These are phyloP conservation scores for Neofusicoccum cordaticola DNA, from an alignment of 2,329 filamentous ascomycete species.

Conservation along the genomic window DNA sequence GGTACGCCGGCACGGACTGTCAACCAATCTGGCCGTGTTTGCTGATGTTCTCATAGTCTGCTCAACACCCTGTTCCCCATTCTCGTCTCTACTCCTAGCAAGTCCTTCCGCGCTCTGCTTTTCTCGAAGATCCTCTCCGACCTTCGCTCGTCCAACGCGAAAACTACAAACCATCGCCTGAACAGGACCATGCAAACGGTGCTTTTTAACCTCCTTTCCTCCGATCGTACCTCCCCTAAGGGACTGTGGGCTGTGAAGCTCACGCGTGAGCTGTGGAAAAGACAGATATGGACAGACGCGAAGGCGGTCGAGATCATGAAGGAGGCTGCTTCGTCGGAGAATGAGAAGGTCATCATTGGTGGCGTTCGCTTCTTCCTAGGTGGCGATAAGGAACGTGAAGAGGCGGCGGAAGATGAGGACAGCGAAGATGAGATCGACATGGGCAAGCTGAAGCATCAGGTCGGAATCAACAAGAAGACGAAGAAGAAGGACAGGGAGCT, in stretches of 20 bases:
- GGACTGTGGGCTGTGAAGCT: slow-evolving; percentile 95
- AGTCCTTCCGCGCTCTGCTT: slow-evolving; percentile 79
- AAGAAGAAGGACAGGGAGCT: slow-evolving; percentile 80
- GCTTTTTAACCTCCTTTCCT: slow-evolving; percentile 85
- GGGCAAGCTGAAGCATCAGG: slow-evolving; percentile 76
- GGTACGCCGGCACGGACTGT: slow-evolving; percentile 34
- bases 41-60: slow-evolving; percentile 43
- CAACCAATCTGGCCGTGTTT: neutral
- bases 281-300: slow-evolving; percentile 92
- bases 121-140: slow-evolving; percentile 90
- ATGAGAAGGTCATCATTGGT: slow-evolving; percentile 86
- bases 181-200: slow-evolving; percentile 93
- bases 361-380: slow-evolving; percentile 94
- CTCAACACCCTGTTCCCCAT: slow-evolving; percentile 94
- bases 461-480: slow-evolving; percentile 92
- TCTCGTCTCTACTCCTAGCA: slow-evolving; percentile 86
- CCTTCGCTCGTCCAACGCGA: slow-evolving; percentile 81
- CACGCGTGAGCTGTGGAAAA: slow-evolving; percentile 92
- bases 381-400: slow-evolving; percentile 92
- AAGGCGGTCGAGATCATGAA: slow-evolving; percentile 99
- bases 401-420: slow-evolving; percentile 77
- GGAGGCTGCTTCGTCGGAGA: slow-evolving; percentile 81
- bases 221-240: slow-evolving; percentile 79
- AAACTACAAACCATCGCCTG: slow-evolving; percentile 83
- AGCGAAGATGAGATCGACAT: slow-evolving; percentile 79